Evolutionary conservation across 2,329 filamentous ascomycete species (phyloP), one percentile per base, ranked within the genome.

Genomic region (Dothideomycetidae sp.): DNA sequence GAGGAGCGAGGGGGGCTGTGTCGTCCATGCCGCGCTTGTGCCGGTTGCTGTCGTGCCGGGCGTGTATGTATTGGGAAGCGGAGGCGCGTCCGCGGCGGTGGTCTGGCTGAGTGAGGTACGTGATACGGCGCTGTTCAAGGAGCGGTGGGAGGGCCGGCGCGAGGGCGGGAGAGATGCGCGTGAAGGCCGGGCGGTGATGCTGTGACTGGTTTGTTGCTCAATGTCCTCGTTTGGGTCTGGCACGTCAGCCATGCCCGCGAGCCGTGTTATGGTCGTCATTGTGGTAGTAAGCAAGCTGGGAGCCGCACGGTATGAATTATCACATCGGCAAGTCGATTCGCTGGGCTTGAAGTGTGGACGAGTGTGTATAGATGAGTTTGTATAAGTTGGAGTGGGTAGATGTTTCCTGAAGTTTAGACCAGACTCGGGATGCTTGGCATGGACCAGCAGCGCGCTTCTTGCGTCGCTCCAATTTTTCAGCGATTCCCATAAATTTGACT

Each of bases 111-210:
- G 45, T 35, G 43, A 49, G 30, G 50, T 51, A 36, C 48, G 50
- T 5, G 49, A 53, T 26, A 43, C 36, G 19, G 50, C 47, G 21
- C 52, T 48, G 36, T 52, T 50, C 35, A 53, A 44, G 37, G 43
- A 49, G 28, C 50, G 51, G 36, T 48, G 51, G 11, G 49, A 53
- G 18, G 47, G 42, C 15, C 50, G 48, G 37, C 54, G 52, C 35
- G 53, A 51, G 5, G 55, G 41, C 5, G 55, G 54, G 3, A 57
- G 46, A 5, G 52, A 51, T 19, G 51, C 51, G 34, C 54, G 48
- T 5, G 51, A 53, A 35, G 40, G 43, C 33, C 48, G 40, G 34
- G 48, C 23, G 40, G 45, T 31, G 38, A 46, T 37, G 37, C 35
- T 36, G 36, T 36, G 31, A n/a, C 31, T 15, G 28, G 37, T 29